phyloP scores from a whole-genome alignment of 176 grass and related monocot species.

The Pontederia paniculata region DNA sequence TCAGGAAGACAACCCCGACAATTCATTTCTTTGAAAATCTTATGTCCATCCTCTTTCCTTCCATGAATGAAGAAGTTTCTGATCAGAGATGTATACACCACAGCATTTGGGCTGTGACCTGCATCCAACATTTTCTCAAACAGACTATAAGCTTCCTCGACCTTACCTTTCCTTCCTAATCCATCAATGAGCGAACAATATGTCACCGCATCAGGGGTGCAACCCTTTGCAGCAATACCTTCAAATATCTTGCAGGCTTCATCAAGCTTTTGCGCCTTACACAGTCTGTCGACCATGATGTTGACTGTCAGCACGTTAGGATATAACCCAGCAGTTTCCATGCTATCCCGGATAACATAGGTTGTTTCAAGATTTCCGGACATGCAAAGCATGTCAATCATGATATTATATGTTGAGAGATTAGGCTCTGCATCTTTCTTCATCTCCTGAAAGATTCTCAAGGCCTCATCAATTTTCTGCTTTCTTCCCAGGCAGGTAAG shows the following conservation, averaged over 20 bases:
- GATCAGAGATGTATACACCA: conserved; percentile 79
- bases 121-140: conserved; percentile 83
- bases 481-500: conserved; percentile 79
- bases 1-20: conserved; percentile 60
- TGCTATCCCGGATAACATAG: conserved; percentile 54
- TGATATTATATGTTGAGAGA: conserved; percentile 69
- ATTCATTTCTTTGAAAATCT: conserved; percentile 91
- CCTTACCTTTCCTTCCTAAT: conserved; percentile 68
- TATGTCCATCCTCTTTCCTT: conserved; percentile 96
- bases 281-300: conserved; percentile 95
- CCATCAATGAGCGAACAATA: conserved; percentile 89
- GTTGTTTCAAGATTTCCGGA: conserved; percentile 51
- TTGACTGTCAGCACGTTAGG: conserved; percentile 75
- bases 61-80: conserved; percentile 77
- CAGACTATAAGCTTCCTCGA: conserved; percentile 78
- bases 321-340: conserved; percentile 63
- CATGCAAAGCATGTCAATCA: conserved; percentile 81
- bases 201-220: conserved; percentile 58
- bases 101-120: conserved; percentile 54
- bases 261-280: conserved; percentile 62
- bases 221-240: conserved; percentile 51
- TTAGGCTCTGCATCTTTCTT: conserved; percentile 84
- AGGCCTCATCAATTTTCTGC: conserved; percentile 48
- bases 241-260: conserved; percentile 75
- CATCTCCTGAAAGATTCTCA: conserved; percentile 62